Evolutionary conservation across 2,329 filamentous ascomycete species (phyloP), one percentile per base, ranked within the genome.

Genomic region (Colletotrichum sp.): DNA sequence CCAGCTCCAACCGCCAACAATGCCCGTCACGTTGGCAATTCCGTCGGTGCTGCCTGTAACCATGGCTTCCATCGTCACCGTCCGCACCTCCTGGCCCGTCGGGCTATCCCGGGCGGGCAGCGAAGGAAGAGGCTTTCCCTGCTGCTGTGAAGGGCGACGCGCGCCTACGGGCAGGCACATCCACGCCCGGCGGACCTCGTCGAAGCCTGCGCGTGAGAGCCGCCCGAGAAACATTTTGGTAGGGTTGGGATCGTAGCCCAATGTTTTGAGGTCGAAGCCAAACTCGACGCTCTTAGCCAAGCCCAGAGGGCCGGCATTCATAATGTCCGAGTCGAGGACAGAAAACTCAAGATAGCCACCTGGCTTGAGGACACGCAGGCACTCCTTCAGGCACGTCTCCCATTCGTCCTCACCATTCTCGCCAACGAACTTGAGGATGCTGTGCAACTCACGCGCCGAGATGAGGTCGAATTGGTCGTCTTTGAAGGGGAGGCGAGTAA

Each of bases 331-430:
- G 84, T 99, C 97, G 79, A 99, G 91, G 60, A 99, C 86, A 77
- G 92, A 93, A 86, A 97, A 99, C 82, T 99, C 97, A 74, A 99
- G 88, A 84, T 96, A 96, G 36, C 97, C 97, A 67, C 95, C 96
- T 1, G 96, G 96, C 87, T 98, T 98, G 79, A 98, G 92, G 74
- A 98, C 94, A 75, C 97, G 95, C 87, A 95, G 93, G 83, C 96
- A 98, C 86, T 99, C 97, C 68, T 88, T 88, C 10, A 99, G 89
- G 77, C 95, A 97, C 65, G 93, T 89, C 82, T 98, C 95, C 90
- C 96, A 98, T 85, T 99, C 96, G 81, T 99, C 95, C 74, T 92
- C 88, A 55, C 91, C 90, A 78, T 94, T 91, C 80, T 93, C 91
- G 34, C 89, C 90, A 32, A 90, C 88, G 52, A 93, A 92, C 84